These are phyloP conservation scores for Venturia pyrina DNA, from an alignment of 2,329 filamentous ascomycete species.

Conservation along the genomic window DNA sequence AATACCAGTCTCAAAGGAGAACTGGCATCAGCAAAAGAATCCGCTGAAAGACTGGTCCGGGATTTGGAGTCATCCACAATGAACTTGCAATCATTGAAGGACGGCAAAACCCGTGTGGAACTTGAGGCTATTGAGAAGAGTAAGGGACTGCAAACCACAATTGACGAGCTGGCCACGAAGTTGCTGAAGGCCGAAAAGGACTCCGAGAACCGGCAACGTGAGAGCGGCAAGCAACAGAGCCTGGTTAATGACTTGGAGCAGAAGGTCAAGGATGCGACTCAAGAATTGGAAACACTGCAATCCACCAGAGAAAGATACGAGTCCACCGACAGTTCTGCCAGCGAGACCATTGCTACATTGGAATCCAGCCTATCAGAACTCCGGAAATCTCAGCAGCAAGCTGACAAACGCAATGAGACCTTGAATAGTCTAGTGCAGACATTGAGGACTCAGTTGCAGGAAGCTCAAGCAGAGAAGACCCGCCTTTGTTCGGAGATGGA, in stretches of 20 bases:
- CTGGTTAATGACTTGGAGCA: conserved; percentile 41
- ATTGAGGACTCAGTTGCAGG: conserved; percentile 43
- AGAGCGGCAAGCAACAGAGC: conserved; percentile 30
- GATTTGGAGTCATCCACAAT: conserved; percentile 58
- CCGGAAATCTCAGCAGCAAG: conserved; percentile 23
- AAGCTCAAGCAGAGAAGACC: conserved; percentile 41
- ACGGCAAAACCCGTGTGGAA: conserved; percentile 37
- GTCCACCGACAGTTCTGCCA: conserved; percentile 21
- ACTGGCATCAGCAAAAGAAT: conserved; percentile 61
- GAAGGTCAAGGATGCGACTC: conserved; percentile 34
- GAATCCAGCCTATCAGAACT: conserved; percentile 23
- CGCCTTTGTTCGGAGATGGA: conserved; percentile 34
- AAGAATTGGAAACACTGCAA: conserved; percentile 29
- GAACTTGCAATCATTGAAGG: conserved; percentile 48
- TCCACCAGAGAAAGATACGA: conserved; percentile 22
- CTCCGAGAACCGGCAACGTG: conserved; percentile 15
- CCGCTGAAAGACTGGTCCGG: conserved; percentile 36
- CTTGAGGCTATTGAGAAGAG: conserved; percentile 27
- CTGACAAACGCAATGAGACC: conserved; percentile 44
- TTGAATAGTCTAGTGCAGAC: conserved; percentile 46
- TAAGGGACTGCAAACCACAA: conserved; percentile 28
- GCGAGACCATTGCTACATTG: neutral
- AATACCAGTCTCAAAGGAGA: conserved; percentile 60
- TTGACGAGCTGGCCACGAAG: conserved; percentile 10
- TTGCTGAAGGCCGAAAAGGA: conserved; percentile 21